phyloP scores from a whole-genome alignment of 768 basidiomycete genomes.

The Leccinum fibrillosum region DNA sequence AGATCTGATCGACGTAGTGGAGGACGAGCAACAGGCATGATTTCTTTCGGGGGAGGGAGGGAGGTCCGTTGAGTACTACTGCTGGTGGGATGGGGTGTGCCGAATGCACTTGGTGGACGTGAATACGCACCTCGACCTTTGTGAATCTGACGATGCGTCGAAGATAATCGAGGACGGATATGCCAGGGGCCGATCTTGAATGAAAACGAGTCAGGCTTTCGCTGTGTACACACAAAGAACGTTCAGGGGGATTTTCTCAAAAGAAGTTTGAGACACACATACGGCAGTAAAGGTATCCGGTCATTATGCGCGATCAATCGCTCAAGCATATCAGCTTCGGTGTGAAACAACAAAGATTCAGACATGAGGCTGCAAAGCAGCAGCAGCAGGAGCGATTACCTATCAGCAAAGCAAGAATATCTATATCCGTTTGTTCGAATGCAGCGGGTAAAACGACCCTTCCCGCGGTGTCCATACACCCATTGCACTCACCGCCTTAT shows the following conservation, averaged over 20 bases:
- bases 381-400: slow-evolving; percentile 47
- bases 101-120: background rate
- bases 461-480: slow-evolving; percentile 71
- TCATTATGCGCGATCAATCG: slow-evolving; percentile 96
- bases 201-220: slow-evolving; percentile 95
- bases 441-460: slow-evolving; percentile 77
- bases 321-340: slow-evolving; percentile 90
- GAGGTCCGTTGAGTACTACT: slow-evolving; percentile 4
- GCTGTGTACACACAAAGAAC: slow-evolving; percentile 36
- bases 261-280: slow-evolving; percentile 5
- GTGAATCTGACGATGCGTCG: slow-evolving; percentile 92
- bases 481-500: slow-evolving; percentile 56
- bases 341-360: slow-evolving; percentile 12
- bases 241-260: slow-evolving; percentile 21
- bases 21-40: slow-evolving; percentile 78
- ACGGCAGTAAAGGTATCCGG: slow-evolving; percentile 87
- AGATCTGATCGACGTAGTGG: slow-evolving; percentile 93
- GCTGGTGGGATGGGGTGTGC: background rate
- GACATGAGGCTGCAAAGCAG: slow-evolving; percentile 15
- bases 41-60: slow-evolving; percentile 43
- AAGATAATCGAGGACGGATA: slow-evolving; percentile 89
- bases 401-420: slow-evolving; percentile 84
- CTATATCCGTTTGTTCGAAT: slow-evolving; percentile 83
- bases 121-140: slow-evolving; percentile 79
- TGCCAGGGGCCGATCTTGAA: slow-evolving; percentile 85